These are phyloP conservation scores for Rhizophagus sp. DNA, from an alignment of 192 early-diverging fungal genomes.

Conservation along the genomic window DNA sequence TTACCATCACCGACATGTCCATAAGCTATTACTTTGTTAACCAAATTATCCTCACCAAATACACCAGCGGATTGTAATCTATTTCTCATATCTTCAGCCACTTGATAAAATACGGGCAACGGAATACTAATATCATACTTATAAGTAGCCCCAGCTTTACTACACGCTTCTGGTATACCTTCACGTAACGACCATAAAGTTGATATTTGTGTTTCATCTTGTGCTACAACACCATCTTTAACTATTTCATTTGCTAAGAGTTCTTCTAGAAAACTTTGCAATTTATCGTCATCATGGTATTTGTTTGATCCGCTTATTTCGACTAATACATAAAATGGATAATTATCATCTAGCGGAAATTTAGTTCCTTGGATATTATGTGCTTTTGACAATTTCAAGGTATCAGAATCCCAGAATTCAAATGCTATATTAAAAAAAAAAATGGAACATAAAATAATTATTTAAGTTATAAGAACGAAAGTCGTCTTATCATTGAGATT, in stretches of 20 bases:
- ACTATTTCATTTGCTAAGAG: conserved; percentile 76
- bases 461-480: neutral
- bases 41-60: conserved; percentile 54
- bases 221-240: conserved; percentile 88
- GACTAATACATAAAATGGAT: conserved; percentile 91
- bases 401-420: conserved; percentile 91
- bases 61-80: conserved; percentile 62
- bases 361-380: conserved; percentile 63
- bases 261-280: conserved; percentile 71
- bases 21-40: conserved; percentile 85
- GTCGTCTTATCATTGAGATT: neutral
- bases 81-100: conserved; percentile 79
- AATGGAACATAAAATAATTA: neutral
- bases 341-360: conserved; percentile 61
- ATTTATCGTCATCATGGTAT: conserved; percentile 93
- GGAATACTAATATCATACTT: conserved; percentile 98
- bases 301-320: conserved; percentile 94
- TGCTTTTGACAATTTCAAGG: conserved; percentile 72
- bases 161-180: conserved; percentile 89
- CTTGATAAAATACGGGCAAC: conserved; percentile 78
- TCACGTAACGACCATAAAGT: conserved; percentile 92
- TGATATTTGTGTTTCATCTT: conserved; percentile 79
- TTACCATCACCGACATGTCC: conserved; percentile 96
- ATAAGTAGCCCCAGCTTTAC: conserved; percentile 85
- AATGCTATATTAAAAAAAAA: conserved; percentile 57